These are phyloP conservation scores for Abelmoschus esculentus DNA, from an alignment of 345 rosid species.

Conservation along the genomic window DNA sequence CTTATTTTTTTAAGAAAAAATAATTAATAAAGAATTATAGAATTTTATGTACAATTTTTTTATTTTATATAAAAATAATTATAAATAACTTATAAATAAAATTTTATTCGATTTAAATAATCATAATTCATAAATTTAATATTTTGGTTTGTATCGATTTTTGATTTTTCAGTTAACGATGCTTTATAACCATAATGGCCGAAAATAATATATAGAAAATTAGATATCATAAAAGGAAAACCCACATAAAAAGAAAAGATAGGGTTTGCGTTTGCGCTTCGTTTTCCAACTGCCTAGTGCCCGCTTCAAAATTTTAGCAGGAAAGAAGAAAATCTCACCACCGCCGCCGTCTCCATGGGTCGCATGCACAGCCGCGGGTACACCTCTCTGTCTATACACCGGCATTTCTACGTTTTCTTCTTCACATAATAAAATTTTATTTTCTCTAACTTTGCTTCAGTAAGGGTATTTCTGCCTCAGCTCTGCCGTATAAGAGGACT, in stretches of 20 bases:
- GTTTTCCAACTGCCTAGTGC: conserved; percentile 6
- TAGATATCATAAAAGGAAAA: neutral
- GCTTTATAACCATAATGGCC: too few relatives aligned
- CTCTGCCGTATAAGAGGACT: neutral
- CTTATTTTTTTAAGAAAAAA: too few relatives aligned
- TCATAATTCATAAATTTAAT: too few relatives aligned
- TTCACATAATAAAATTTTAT: too few relatives aligned
- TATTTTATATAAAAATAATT: too few relatives aligned
- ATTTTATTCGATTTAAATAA: too few relatives aligned
- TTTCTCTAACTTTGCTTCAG: neutral
- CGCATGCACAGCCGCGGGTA: conserved; percentile 58
- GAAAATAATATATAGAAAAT: too few relatives aligned
- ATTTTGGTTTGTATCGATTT: too few relatives aligned
- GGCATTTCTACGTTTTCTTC: neutral
- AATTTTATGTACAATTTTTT: too few relatives aligned
- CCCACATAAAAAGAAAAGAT: neutral
- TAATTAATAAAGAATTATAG: too few relatives aligned
- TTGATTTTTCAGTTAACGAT: too few relatives aligned
- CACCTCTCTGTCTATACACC: neutral
- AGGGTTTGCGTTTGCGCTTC: conserved; percentile 23
- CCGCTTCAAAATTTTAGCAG: neutral
- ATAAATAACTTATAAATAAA: too few relatives aligned
- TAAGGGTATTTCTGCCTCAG: neutral
- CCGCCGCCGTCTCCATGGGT: conserved; percentile 37
- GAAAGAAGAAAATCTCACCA: neutral